Evolutionary conservation across 805 yeast species (phyloP).

Genomic region (Cyberlindnera saturnus): DNA sequence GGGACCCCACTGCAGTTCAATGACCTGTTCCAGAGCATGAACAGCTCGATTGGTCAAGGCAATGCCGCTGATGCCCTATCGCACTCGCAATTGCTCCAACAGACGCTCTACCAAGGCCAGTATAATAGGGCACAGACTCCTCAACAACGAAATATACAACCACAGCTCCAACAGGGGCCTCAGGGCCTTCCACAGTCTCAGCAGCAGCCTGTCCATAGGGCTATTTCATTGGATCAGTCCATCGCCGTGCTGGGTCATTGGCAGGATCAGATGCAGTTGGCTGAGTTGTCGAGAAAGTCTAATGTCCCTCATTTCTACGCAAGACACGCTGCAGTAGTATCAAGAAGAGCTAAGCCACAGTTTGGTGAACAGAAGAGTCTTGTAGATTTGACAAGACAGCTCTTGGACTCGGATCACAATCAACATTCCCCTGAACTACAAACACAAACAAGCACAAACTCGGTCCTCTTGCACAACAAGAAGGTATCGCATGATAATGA

Average conservation of each 20-base stretch:
- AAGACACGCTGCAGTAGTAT: conserved; percentile 68
- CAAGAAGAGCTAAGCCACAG: conserved; percentile 32
- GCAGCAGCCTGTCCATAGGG: conserved; percentile 16
- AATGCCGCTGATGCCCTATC: conserved; percentile 20
- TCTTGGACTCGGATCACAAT: conserved; percentile 24
- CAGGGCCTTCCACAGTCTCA: conserved; percentile 27
- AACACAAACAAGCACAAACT: conserved; percentile 7
- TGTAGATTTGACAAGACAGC: conserved; percentile 35
- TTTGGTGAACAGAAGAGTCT: conserved; percentile 13
- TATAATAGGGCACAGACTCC: conserved; percentile 29
- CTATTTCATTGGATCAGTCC: conserved; percentile 29
- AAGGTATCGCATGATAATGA: conserved; percentile 35
- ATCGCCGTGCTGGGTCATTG: conserved; percentile 44
- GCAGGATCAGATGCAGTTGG: conserved; percentile 76
- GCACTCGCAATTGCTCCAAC: conserved; percentile 33
- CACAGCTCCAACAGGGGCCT: conserved; percentile 17
- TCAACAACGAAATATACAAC: conserved; percentile 25
- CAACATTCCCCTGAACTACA: conserved; percentile 7
- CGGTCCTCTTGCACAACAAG: conserved; percentile 31
- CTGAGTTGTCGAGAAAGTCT: conserved; percentile 62
- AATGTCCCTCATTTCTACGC: conserved; percentile 78
- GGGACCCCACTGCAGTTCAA: conserved; percentile 18
- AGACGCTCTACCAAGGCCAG: conserved; percentile 34
- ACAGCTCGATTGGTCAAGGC: conserved; percentile 10
- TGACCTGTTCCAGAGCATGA: conserved; percentile 19